These are phyloP conservation scores for Chalciporus sp. DNA, from an alignment of 1,284 basidiomycete genomes.

Conservation along the genomic window DNA sequence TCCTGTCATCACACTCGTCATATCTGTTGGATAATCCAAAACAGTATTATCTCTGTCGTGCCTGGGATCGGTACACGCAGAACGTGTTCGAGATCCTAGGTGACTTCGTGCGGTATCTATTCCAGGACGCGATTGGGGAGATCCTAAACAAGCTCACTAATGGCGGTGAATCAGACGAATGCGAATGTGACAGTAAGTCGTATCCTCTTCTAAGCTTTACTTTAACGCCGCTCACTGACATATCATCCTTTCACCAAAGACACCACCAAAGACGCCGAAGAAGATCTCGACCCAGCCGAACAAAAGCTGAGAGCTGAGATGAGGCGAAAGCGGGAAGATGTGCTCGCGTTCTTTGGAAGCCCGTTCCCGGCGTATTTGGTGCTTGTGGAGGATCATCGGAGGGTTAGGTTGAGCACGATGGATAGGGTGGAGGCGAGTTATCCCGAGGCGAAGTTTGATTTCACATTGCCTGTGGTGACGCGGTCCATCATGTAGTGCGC, in stretches of 20 bases:
- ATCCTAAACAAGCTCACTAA: not conserved
- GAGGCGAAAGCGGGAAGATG: conserved; percentile 19
- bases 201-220: not conserved
- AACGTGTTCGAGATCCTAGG: conserved; percentile 23
- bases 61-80: conserved; percentile 16
- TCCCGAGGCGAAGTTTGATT: conserved; percentile 17
- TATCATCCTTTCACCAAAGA: not conserved
- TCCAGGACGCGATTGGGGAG: conserved; percentile 3
- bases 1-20: not conserved
- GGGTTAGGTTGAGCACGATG: conserved; percentile 22
- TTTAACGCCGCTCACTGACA: conserved; percentile 1
- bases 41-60: conserved; percentile 23
- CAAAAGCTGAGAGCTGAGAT: conserved; percentile 20
- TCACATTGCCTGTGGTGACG: conserved; percentile 18
- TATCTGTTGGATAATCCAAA: conserved; percentile 7
- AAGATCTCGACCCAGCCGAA: conserved; percentile 1
- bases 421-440: conserved; percentile 16
- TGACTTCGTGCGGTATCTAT: conserved; percentile 20
- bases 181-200: conserved; percentile 8
- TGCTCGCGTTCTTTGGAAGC: conserved; percentile 17
- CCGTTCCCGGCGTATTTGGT: conserved; percentile 24
- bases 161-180: not conserved
- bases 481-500: conserved; percentile 18
- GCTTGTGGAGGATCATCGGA: conserved; percentile 9
- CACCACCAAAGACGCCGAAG: not conserved